These are phyloP conservation scores for maize (Zea mays) DNA, from an alignment of 176 grass and related monocot species.

Conservation along the genomic window Zm-B73-REFERENCE-NAM-5.0 NC_050105.1:7233001-7233500, in stretches of 20 bases:
- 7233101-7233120: slow-evolving; percentile 33
- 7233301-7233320: not conserved
- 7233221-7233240: not conserved
- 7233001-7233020: slow-evolving; percentile 46
- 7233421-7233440: not conserved
- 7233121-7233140: not conserved
- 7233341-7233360: not conserved
- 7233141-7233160: not conserved
- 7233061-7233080: not conserved
- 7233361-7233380: not conserved
- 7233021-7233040: slow-evolving; percentile 17
- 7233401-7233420: not conserved
- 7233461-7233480: not conserved
- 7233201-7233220: not conserved
- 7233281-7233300: not conserved
- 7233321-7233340: slow-evolving; percentile 3
- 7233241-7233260: not conserved
- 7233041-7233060: not conserved
- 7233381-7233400: not conserved
- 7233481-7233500: not conserved
- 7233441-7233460: not conserved
- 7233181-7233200: not conserved
- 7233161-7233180: not conserved
- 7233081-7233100: slow-evolving; percentile 33
- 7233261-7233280: not conserved